Base-by-base conservation (phyloP, 495 filamentous ascomycete species). In the Xylona heveae region DNA sequence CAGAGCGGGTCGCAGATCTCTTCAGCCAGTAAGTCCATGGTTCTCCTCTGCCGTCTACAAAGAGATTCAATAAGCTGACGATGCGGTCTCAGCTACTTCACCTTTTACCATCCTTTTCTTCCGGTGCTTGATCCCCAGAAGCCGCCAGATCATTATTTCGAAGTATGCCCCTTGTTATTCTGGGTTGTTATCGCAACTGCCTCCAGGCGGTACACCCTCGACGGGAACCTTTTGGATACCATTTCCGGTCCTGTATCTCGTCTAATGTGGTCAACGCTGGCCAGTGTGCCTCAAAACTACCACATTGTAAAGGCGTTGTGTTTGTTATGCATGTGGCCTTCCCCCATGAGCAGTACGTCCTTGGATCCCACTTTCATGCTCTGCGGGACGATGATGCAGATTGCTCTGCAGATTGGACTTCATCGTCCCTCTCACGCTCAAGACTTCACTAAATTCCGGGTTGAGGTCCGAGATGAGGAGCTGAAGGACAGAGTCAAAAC, bases 271-370 rank as follows among this genome's bases (percentile, higher is more conserved):
- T 66, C 66, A 26, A 82, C 80, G 1, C 54, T 92, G 16, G 73
- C 74, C 23, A 77, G 81, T 31, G 71, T 83, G 3, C 80, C 81
- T 10, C 78, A 81, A 42, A 88, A 65, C 44, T 83, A 90, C 44
- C 75, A 75, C 47, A 73, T 85, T n/a, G 78, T 91, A 40, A 91
- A 91, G 52, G 83, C 82, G 5, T 62, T 94, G 24, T 84, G 77
- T 50, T 48, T 94, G 17, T 58, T 94, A 24, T 94, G 83, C 53
- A 76, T 77, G 5, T 94, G 83, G 83, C 83, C 83, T 7, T 62
- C 91, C 15, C 83, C 83, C 3, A 80, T 74, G 3, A 84, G 74
- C 48, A 85, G 75, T 14, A 90, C 81, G 5, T 77, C 78, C 3
- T 69, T 68, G 5, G 83, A 94, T 48, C 79, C 81, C 1, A 92